Percentiles rank a stretch among this genome's conserved stretches.
Conservation (phyloP, 495 filamentous ascomycete genomes). For the Margaritispora aquatica region DNA sequence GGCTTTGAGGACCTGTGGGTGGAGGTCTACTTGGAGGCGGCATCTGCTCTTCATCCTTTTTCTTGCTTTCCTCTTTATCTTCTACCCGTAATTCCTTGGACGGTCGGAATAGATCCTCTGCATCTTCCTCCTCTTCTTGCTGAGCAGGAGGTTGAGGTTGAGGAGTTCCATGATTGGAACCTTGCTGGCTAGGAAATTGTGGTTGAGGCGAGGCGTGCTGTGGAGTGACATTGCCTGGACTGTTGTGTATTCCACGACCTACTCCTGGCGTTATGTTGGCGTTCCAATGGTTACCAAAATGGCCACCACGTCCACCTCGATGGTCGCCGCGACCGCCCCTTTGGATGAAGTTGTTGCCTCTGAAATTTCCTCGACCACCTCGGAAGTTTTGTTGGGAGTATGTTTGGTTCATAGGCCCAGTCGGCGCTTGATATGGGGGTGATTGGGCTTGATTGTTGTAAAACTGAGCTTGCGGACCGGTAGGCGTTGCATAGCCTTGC, state of each 20-base stretch:
- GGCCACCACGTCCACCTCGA: constrained; percentile 34
- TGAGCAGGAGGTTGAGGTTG: constrained; percentile 14
- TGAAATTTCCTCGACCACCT: constrained; percentile 24
- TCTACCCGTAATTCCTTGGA: constrained; percentile 60
- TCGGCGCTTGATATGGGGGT: constrained; percentile 44
- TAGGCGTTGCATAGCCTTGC: constrained; percentile 39
- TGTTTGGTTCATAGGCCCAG: constrained; percentile 44
- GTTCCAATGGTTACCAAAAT: constrained; percentile 60
- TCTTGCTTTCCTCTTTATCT: constrained; percentile 44
- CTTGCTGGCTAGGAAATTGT: constrained; percentile 20
- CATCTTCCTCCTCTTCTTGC: constrained; percentile 34
- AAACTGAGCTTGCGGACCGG: constrained; percentile 43
- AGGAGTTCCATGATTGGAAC: constrained; percentile 27
- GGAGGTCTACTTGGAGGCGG: constrained; percentile 33
- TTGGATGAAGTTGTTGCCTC: constrained; percentile 28
- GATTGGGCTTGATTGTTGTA: constrained; percentile 44
- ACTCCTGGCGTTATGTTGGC: constrained; percentile 24
- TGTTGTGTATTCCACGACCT: constrained; percentile 37
- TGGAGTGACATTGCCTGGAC: constrained; percentile 27
- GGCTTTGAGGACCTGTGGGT: constrained; percentile 49
- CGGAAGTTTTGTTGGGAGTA: constrained; percentile 30
- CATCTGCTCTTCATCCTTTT: constrained; percentile 40
- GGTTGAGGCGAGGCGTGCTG: constrained; percentile 23
- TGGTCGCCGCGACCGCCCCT: constrained; percentile 26
- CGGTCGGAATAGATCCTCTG: constrained; percentile 54